Conservation (phyloP, 192 early-diverging fungal genomes). For the Coemansia sp. region DNA sequence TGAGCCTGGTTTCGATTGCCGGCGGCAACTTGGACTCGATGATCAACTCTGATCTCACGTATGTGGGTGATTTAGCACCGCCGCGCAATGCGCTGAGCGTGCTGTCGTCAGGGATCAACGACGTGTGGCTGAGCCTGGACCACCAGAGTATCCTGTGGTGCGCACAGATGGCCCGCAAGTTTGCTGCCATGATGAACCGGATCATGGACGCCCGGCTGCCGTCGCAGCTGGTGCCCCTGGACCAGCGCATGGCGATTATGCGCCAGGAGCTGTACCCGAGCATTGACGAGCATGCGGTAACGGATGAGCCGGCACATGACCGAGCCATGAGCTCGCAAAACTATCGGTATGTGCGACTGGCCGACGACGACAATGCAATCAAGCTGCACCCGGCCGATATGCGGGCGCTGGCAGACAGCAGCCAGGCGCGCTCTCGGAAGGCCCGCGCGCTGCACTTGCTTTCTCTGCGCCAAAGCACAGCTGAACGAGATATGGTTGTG, state of each 20-base stretch:
- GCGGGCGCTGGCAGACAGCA: neutral
- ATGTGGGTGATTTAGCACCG: conserved; percentile 65
- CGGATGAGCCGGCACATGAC: neutral
- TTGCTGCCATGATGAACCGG: conserved; percentile 57
- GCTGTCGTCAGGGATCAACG: conserved; percentile 72
- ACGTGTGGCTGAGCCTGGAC: conserved; percentile 86
- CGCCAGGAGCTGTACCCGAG: conserved; percentile 56
- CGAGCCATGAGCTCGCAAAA: neutral
- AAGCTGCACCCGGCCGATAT: conserved; percentile 14
- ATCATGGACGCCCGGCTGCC: conserved; percentile 61
- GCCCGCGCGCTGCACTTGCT: conserved; percentile 27
- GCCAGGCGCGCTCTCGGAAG: neutral
- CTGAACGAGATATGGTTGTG: neutral
- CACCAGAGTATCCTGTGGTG: conserved; percentile 92
- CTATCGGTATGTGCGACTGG: conserved; percentile 17
- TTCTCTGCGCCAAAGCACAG: neutral
- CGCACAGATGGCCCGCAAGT: conserved; percentile 75
- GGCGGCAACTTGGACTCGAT: conserved; percentile 87
- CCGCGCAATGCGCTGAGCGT: conserved; percentile 70
- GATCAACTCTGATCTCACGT: conserved; percentile 75
- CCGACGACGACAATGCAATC: conserved; percentile 4
- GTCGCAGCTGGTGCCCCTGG: conserved; percentile 58
- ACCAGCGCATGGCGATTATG: conserved; percentile 65
- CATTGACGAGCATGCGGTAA: conserved; percentile 21
- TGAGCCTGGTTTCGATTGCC: conserved; percentile 83